Evolutionary conservation across 1,284 basidiomycete species (phyloP), one percentile per base, ranked within the genome.

Genomic region (Vanrija sp.): DNA sequence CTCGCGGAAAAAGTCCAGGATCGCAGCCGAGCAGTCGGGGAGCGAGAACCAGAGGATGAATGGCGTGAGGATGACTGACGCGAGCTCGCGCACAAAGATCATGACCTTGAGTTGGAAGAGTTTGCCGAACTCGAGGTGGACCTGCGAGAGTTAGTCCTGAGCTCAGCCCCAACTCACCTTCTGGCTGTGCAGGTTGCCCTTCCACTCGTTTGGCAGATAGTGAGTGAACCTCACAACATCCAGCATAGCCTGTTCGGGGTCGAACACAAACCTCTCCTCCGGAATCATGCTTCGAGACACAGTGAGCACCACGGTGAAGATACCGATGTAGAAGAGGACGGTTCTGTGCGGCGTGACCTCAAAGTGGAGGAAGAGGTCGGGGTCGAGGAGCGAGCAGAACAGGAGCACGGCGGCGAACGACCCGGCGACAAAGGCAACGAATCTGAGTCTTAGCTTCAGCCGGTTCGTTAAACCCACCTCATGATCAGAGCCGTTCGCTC

Each of bases 1-100:
- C 77, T 97, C 93, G 45, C 92, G 83, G 81, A 97, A 96, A 70
- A 98, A 96, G 71, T 98, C 94, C 57, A 97, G 83, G 61, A 97
- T 88, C 0, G 85, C 85, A 7, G 88, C 86, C 2, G 94, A 89
- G 68, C 90, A 94, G 0, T 78, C 79, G 0, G 95, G 94, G 6
- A 98, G 81, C 15, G 92, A 90, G 70, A 88, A 87, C 86, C 90
- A 93, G 6, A 98, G 80, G 47, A 98, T 85, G 66, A 96, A 90
- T 0, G 95, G 95, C 3, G 95, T 98, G 48, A 96, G 79, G 45
- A 98, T 79, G 45, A 98, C 95, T 0, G 90, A 93, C 14, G 92
- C 67, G 10, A 98, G 77, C 71, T 98, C 95, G 67, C 89, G 85
- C 20, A 83, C 79, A 74, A 98, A 98, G 49, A 92, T 87, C 47